phyloP scores from a whole-genome alignment of 345 rosid species.

The Adansonia digitata region DNA sequence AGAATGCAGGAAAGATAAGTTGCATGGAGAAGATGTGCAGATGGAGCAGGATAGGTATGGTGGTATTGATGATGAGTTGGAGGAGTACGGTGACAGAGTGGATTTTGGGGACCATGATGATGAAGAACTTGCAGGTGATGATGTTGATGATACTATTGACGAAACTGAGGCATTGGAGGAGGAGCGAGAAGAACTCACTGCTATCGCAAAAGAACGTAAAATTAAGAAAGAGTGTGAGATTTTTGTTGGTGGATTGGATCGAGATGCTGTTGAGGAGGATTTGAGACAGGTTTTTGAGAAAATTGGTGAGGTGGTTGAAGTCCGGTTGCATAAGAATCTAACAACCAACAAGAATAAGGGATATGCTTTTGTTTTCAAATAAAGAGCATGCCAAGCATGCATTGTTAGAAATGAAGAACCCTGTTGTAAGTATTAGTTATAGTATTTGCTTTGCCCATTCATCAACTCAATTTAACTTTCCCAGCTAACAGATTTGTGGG shows the following conservation, averaged over 20 bases:
- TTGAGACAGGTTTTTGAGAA: conserved; percentile 50
- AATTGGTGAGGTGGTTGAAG: conserved; percentile 55
- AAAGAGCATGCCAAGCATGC: conserved; percentile 53
- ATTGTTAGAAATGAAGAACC: conserved; percentile 60
- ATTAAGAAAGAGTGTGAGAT: conserved; percentile 57
- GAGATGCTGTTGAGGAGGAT: conserved; percentile 56
- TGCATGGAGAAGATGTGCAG: conserved; percentile 21
- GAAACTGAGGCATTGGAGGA: conserved; percentile 42
- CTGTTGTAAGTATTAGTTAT: conserved; percentile 36
- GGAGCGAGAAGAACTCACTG: conserved; percentile 42
- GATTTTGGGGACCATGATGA: conserved; percentile 54
- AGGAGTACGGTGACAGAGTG: conserved; percentile 53
- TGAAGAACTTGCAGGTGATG: conserved; percentile 39
- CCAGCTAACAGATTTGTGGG: conserved; percentile 44
- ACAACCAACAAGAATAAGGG: conserved; percentile 49
- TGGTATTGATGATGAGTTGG: conserved; percentile 39
- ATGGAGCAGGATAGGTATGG: conserved; percentile 26
- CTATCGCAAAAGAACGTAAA: conserved; percentile 44
- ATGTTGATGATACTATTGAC: conserved; percentile 39
- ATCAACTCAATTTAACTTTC: conserved; percentile 2
- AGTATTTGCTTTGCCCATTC: neutral
- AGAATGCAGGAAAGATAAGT: conserved; percentile 17
- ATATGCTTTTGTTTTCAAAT: conserved; percentile 56
- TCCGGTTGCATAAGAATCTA: conserved; percentile 43
- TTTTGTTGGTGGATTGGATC: conserved; percentile 56